A percentile compares a stretch with the other conserved stretches of the same genome.
Conservation (phyloP, 345 rosid genomes). For the Gossypium bickii region DNA sequence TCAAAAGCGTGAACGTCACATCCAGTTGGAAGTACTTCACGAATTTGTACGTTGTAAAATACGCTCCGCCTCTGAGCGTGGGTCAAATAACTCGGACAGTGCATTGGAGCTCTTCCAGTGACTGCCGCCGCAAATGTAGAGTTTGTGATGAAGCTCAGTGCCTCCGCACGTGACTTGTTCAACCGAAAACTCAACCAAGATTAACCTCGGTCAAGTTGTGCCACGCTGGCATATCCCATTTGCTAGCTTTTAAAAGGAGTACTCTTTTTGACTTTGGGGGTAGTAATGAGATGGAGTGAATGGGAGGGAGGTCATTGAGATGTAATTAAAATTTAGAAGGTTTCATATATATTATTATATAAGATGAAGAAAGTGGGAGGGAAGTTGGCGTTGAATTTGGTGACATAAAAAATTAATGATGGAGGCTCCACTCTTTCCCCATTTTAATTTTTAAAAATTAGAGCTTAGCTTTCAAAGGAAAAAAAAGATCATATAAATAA, state of each 20-base stretch:
- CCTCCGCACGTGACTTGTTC: constrained; percentile 31
- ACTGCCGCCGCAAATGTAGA: constrained; percentile 44
- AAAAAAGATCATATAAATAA: no score
- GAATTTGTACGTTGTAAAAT: background rate
- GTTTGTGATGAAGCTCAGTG: constrained; percentile 7
- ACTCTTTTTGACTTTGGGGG: background rate
- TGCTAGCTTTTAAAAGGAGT: background rate
- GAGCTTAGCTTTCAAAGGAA: no score
- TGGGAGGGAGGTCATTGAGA: background rate
- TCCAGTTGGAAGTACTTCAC: background rate
- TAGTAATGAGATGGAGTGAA: background rate
- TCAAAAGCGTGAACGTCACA: background rate
- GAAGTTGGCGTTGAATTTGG: background rate
- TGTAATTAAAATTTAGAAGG: no score
- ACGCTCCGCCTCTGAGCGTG: background rate
- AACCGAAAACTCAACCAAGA: constrained; percentile 8
- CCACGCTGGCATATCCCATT: background rate
- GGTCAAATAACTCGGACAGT: background rate
- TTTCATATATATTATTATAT: no score
- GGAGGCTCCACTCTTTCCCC: background rate
- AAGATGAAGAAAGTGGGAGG: background rate
- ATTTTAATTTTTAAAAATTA: no score
- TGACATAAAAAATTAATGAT: background rate
- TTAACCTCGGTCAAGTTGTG: constrained; percentile 3
- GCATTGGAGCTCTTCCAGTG: background rate